A percentile compares a stretch with the other conserved stretches of the same genome.
These are phyloP conservation scores for Byssoonygena ceratinophila DNA, from an alignment of 2,329 filamentous ascomycete genomes.

Conservation along the genomic window DNA sequence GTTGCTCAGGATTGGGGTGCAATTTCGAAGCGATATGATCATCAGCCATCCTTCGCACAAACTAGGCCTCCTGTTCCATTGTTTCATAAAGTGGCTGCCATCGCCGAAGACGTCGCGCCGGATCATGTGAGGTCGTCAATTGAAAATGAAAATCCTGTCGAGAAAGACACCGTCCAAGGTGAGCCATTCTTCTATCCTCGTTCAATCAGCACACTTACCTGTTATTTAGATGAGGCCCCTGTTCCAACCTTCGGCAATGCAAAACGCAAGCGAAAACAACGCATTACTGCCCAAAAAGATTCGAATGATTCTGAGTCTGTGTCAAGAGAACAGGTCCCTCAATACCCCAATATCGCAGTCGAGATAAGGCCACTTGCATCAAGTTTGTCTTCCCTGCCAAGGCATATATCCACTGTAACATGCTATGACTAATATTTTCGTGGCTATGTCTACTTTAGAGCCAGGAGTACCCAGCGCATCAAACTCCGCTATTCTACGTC, in stretches of 20 bases:
- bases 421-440: not conserved
- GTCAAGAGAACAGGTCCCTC: not conserved
- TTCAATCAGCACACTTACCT: not conserved
- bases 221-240: not conserved
- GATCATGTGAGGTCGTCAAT: not conserved
- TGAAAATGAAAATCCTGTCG: not conserved
- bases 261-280: not conserved
- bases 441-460: no score
- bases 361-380: not conserved
- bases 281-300: not conserved
- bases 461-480: no score
- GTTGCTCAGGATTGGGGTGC: slow-evolving; percentile 29
- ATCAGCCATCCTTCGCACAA: not conserved
- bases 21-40: not conserved
- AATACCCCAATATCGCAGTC: not conserved
- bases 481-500: no score
- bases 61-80: slow-evolving; percentile 10
- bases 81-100: not conserved
- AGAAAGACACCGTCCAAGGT: not conserved
- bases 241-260: not conserved
- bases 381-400: not conserved
- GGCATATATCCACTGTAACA: not conserved
- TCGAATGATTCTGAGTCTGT: not conserved
- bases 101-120: not conserved
- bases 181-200: not conserved